Evolutionary conservation across 805 yeast genomes (phyloP), one percentile per base, ranked within the genome.

Genomic region (Cyberlindnera xishuangbannaensis): DNA sequence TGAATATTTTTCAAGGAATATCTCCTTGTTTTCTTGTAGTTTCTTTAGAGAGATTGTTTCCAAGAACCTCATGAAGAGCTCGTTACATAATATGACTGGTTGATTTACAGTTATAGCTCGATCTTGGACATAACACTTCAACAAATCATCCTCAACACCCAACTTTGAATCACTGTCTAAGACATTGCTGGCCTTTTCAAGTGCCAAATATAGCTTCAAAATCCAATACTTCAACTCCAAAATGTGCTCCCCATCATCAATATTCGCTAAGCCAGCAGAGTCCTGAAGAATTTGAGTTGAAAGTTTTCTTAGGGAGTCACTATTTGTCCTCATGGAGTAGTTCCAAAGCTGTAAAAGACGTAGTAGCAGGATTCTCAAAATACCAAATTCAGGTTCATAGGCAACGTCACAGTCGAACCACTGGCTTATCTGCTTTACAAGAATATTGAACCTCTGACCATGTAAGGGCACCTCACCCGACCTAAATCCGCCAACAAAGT

Each of bases 391-490:
- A 0, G 60, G 55, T 14, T 78, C 85, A 51, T 73, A 80, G 1
- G 81, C 74, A 31, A 68, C 45, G 15, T 75, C 85, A 12, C 78
- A 66, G 16, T 76, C 82, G 15, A 79, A 44, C 84, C 88, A 80
- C 14, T 57, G 58, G 5, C 55, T 49, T 2, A 86, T 43, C 5
- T 71, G 67, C 26, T 64, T 69, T 14, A 83, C 40, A 7, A 80
- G 56, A 84, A 82, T 73, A 27, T 65, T 69, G 25, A 80, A 59
- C 44, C 92, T 68, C 48, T 78, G 87, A 3, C 71, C 64, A 6
- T 84, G 80, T 17, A 83, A 58, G 3, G 76, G 64, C n/a, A 30
- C 7, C 9, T 33, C 33, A 2, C 13, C 31, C 5, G n/a, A 17
- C 8, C 20, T 16, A n/a, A n/a, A n/a, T 6, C 12, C 25, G 7